Base-by-base conservation (phyloP, 768 basidiomycete genomes). In the Pholiota molesta region DNA sequence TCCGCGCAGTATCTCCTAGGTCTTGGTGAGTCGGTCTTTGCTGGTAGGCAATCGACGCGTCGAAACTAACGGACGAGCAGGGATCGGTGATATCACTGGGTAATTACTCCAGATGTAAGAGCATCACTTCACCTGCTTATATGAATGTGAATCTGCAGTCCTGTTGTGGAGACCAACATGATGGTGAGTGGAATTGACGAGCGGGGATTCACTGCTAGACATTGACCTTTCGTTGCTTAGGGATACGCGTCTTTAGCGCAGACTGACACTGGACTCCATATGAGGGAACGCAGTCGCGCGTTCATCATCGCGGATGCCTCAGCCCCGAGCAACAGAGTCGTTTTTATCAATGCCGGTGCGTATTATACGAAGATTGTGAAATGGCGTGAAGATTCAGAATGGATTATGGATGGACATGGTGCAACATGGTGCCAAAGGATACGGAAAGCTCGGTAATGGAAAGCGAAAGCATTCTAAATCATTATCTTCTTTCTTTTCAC, bases 91-190 rank as follows among this genome's bases (percentile, higher is more conserved):
- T 68, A 83, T 92, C 62, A 92, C 90, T 62, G 89, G 91, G 88
- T 87, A 75, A 61, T 31, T 37, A 11, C 26, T 59, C 52, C 42
- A 60, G 56, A 44, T 39, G 26, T 52, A 64, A 33, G 21, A 17
- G 42, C 56, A 17, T 49, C 13, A 58, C 53, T 37, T 59, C 52
- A 62, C 65, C 45, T 63, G 26, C 62, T 60, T 62, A 49, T 61
- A 29, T 33, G n/a, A 7, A 47, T 47, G 3, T 49, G 19, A 10
- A 11, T 14, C 9, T 21, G 33, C 45, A 89, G 87, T 21, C 89
- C 90, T 3, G 85, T 91, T 17, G 90, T 92, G 6, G 90, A 93
- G 77, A 92, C 91, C 17, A 91, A 91, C 64, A 89, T 92, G 87
- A 90, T 91, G 89, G 89, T 86, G 71, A 52, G 74, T n/a, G 13